Evolutionary conservation across 495 filamentous ascomycete genomes (phyloP).

Genomic region (Massariosphaeria phaeospora): DNA sequence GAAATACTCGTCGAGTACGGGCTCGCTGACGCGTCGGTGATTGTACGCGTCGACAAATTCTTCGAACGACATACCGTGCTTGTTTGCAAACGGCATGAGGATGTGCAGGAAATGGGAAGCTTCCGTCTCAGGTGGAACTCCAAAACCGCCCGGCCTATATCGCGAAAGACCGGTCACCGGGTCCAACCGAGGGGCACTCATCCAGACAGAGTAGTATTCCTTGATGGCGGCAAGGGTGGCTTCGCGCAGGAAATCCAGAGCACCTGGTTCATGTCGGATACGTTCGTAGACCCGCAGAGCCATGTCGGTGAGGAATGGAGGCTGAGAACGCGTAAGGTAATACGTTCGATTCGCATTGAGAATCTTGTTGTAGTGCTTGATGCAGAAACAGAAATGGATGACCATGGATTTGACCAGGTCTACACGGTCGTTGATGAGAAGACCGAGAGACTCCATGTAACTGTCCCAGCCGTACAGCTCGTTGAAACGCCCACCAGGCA

Average conservation of each 20-base stretch:
- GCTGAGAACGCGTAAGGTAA: slow-evolving; percentile 88
- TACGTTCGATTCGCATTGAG: slow-evolving; percentile 95
- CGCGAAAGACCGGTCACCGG: slow-evolving; percentile 75
- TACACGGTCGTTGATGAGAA: slow-evolving; percentile 73
- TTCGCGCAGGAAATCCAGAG: slow-evolving; percentile 69
- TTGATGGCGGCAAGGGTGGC: slow-evolving; percentile 90
- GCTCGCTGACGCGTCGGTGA: slow-evolving; percentile 66
- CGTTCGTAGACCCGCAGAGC: slow-evolving; percentile 81
- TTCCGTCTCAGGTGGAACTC: slow-evolving; percentile 92
- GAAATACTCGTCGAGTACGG: slow-evolving; percentile 90
- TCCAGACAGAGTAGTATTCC: slow-evolving; percentile 93
- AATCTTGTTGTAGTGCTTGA: slow-evolving; percentile 96
- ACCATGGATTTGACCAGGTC: slow-evolving; percentile 91
- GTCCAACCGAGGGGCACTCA: slow-evolving; percentile 71
- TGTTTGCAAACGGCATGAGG: slow-evolving; percentile 77
- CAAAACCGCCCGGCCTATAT: slow-evolving; percentile 83
- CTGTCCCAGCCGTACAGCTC: slow-evolving; percentile 97
- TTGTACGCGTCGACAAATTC: slow-evolving; percentile 89
- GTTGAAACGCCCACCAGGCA: slow-evolving; percentile 94
- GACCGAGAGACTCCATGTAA: slow-evolving; percentile 89
- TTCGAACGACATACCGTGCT: slow-evolving; percentile 71
- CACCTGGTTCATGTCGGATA: slow-evolving; percentile 72
- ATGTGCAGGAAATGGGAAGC: slow-evolving; percentile 82
- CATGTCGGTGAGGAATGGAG: slow-evolving; percentile 97
- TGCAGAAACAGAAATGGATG: slow-evolving; percentile 92